Evolutionary conservation across 2,329 filamentous ascomycete genomes (phyloP), one percentile per base, ranked within the genome.

Genomic region (Xylariaceae sp.): DNA sequence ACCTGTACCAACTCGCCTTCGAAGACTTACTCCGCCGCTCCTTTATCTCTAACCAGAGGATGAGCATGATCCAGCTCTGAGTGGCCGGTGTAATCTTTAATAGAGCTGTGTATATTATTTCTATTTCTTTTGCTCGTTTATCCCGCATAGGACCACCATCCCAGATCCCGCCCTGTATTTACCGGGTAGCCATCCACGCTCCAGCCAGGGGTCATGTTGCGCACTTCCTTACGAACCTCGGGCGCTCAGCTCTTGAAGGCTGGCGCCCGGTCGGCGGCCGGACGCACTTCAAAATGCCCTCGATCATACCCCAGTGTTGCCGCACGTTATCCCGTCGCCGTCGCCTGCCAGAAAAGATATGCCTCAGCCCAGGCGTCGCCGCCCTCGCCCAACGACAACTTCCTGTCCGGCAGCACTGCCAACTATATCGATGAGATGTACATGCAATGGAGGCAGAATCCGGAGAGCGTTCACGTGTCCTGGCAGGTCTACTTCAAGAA

Each of bases 381-480:
- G 18, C 82, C 83, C 60, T 90, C 96, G 71, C 84, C 92, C 61
- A 96, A 88, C 73, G 94, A 99, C 75, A 95, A 86, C 76, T 99
- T 99, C 80, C 83, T 99, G 58, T 89, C 91, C 60, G 94, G 94
- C 63, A 97, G 89, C 79, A 94, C 92, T 57, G 94, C 94, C 74
- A 96, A 95, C 78, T 99, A 99, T 77, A 90, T 99, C 71, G 94
- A 99, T 74, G 94, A 96, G 79, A 99, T 99, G 94, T 99, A 99
- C 76, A 79, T 96, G 78, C 86, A 92, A 71, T 99, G 94, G 94
- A 96, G 92, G 76, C 80, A 88, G 61, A 91, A 99, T 67, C 92
- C 94, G 49, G 82, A 85, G 67, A 96, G 89, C 70, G 94, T 99
- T 55, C 94, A 99, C 75, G 81, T 96, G 67, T 99, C 94, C 72